Percentiles rank a stretch among this genome's conserved stretches.
These are phyloP conservation scores for Cyclotella atomus DNA, from an alignment of 108 stramenopile genomes.

Conservation along the genomic window DNA sequence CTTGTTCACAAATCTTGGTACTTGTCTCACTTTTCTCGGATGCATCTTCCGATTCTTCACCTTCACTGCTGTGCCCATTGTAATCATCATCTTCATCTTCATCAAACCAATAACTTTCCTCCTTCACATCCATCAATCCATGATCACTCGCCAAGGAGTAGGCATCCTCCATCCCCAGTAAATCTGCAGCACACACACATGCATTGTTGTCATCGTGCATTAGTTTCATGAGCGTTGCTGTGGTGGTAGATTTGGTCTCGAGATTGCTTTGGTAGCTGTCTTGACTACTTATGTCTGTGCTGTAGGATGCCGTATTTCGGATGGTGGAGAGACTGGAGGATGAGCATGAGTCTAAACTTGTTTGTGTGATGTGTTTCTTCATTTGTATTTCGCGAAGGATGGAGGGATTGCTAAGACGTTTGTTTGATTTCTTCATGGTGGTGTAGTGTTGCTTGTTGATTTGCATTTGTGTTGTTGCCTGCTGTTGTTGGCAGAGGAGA, in stretches of 20 bases:
- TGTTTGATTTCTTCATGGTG: no score
- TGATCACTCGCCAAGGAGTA: constrained; percentile 4
- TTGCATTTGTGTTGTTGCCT: no score
- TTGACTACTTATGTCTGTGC: no score
- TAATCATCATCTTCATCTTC: not conserved
- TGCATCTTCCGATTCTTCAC: no score
- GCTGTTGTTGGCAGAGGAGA: no score
- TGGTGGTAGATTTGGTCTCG: not conserved
- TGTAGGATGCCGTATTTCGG: no score
- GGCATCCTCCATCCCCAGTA: not conserved
- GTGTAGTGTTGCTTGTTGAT: no score
- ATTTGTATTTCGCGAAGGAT: not conserved
- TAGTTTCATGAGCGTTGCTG: not conserved
- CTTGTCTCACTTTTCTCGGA: not conserved
- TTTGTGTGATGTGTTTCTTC: not conserved
- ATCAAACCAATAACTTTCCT: constrained; percentile 14
- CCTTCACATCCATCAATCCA: constrained; percentile 8
- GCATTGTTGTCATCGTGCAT: not conserved
- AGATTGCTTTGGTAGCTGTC: not conserved
- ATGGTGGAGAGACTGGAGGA: not conserved
- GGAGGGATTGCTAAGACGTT: not conserved
- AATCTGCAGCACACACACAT: not conserved
- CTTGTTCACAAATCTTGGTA: not conserved
- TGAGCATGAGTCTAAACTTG: not conserved
- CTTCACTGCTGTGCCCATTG: not conserved